Evolutionary conservation across 495 filamentous ascomycete species (phyloP).

Genomic region (Hypoxylon lenormandii): DNA sequence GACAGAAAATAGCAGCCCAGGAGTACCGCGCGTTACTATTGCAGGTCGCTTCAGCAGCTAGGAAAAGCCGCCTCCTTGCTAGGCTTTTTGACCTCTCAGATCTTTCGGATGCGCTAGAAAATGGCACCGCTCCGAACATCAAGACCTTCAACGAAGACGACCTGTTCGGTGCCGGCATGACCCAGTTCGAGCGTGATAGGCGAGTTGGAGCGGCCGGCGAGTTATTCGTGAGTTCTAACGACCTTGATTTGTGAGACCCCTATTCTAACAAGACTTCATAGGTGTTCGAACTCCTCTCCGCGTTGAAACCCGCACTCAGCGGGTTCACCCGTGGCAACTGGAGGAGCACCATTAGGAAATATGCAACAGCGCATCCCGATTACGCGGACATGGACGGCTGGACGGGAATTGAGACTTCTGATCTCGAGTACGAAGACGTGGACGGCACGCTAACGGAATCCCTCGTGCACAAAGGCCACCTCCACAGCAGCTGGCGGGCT

Average conservation of each 20-base stretch:
- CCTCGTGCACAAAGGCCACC: conserved; percentile 54
- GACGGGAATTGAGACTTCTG: conserved; percentile 57
- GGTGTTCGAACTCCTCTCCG: conserved; percentile 59
- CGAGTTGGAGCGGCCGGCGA: conserved; percentile 62
- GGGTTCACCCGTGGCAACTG: conserved; percentile 55
- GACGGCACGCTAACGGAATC: conserved; percentile 49
- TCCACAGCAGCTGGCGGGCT: conserved; percentile 45
- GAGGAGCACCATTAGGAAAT: conserved; percentile 58
- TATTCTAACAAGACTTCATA: conserved; percentile 29
- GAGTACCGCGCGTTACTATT: conserved; percentile 48
- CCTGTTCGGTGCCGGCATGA: conserved; percentile 26
- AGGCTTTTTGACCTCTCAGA: conserved; percentile 42
- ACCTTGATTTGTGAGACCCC: not conserved
- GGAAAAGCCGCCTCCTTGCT: conserved; percentile 43
- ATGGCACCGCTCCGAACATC: not conserved
- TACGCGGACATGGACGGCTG: conserved; percentile 55
- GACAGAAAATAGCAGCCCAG: not conserved
- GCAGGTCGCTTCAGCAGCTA: conserved; percentile 48
- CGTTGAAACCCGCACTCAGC: conserved; percentile 35
- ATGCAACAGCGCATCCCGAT: conserved; percentile 51
- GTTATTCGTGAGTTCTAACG: conserved; percentile 55
- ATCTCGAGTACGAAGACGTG: conserved; percentile 58
- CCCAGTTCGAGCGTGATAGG: conserved; percentile 52
- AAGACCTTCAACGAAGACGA: conserved; percentile 20
- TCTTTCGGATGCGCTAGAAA: conserved; percentile 25